Evolutionary conservation across 108 stramenopile species (phyloP), one percentile per base, ranked within the genome.

Genomic region (Stephanodiscus minutulus): DNA sequence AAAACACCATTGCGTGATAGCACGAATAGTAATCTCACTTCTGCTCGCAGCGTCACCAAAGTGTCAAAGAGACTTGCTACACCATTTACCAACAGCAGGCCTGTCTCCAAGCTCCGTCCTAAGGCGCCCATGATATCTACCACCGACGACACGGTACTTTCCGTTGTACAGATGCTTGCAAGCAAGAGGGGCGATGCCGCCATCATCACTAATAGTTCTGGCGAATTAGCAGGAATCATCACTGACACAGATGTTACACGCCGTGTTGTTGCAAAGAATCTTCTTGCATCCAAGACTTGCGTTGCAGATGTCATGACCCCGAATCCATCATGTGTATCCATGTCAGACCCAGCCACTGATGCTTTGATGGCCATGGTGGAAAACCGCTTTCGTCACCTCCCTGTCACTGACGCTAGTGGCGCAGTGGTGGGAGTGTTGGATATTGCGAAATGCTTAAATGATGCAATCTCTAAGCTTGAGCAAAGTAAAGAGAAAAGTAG

Each of bases 371-470:
- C 88, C 25, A 98, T 98, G 97, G 86, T 97, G 41, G 93, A 96
- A 71, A 94, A 95, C 74, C 91, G 82, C 41, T 95, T 96, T 77
- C 78, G 96, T 10, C 96, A 97, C 71, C 82, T 97, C 53, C 97
- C 97, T 31, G 97, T 97, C 27, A 77, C 92, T 13, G 96, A 96
- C 58, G 83, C 84, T 36, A 80, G 79, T 60, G 95, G 92, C 3
- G 72, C 79, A 15, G 91, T 97, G 25, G 91, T 92, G 27, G 97
- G 97, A 2, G 63, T 97, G 58, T 81, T 98, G 52, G 96, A 96
- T 73, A 98, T 98, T 57, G 97, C 95, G 5, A 97, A 97, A 71
- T 97, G 96, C 52, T 74, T 98, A 82, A 94, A 96, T 78, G 96
- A 97, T 76, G 97, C 96, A 2, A 93, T 98, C 57, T 71, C 82